Base-by-base conservation (phyloP, 805 yeast species). In the Kuraishia hungarica region DNA sequence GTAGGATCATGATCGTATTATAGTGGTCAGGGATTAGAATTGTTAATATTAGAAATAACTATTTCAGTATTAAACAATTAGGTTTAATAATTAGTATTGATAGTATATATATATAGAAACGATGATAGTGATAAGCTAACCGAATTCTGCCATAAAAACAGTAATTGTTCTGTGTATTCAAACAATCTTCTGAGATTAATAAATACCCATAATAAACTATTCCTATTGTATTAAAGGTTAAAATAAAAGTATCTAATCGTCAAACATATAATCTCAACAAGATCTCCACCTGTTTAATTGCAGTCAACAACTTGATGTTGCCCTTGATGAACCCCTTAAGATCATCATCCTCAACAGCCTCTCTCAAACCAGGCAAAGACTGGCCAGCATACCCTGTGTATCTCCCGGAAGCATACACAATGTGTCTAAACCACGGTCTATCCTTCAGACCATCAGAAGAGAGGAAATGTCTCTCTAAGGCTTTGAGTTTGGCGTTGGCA, bases 341-440 rank as follows among this genome's bases (percentile, higher is more conserved):
- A 51, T 77, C 74, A 1, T 64, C 56, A 58, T 79, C 84, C 58
- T 80, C 84, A n/a, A 83, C 60, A 0, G 82, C 78, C 61, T 83
- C 87, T 4, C 71, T 70, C 43, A 82, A 64, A 0, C 82, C 84
- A 1, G 87, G 86, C 54, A 81, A 68, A 46, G 76, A 72, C 55
- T 78, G 82, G 3, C 84, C 85, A n/a, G 78, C 76, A 57, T 82
- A 82, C 1, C 87, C 87, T 0, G 84, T 81, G 65, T 78, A 76
- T 51, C 83, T 64, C 1, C 84, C 85, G 51, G 84, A 80, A 1
- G 85, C 82, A 63, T 70, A 82, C 20, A 82, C 72, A 48, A 76
- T 67, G 63, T 83, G 87, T 64, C 76, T 80, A 68, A 77, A 82
- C 86, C 86, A 83, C 1, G 72, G 65, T 54, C 87, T 72, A 50